These are phyloP conservation scores for Capillidium heterosporum DNA, from an alignment of 371 early-diverging fungal species.

Conservation along the genomic window DNA sequence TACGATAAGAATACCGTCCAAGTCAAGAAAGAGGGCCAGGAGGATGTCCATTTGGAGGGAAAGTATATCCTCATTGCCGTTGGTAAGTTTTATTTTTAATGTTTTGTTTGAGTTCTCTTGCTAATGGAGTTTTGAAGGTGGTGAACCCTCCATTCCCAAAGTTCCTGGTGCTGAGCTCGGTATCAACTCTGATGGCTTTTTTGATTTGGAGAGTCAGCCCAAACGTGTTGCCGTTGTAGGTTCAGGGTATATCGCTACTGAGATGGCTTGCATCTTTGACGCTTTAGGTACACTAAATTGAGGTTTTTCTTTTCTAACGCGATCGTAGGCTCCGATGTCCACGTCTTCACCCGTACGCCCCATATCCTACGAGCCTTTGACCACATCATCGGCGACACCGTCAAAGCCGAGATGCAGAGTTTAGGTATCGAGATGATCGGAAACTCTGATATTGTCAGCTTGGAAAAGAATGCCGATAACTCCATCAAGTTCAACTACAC, in stretches of 20 bases:
- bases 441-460: conserved; percentile 29
- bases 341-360: conserved; percentile 66
- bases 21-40: conserved; percentile 32
- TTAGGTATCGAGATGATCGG: conserved; percentile 56
- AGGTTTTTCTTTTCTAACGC: too few species aligned
- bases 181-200: conserved; percentile 91
- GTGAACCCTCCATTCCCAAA: conserved; percentile 47
- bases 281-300: conserved; percentile 24
- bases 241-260: conserved; percentile 80
- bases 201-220: conserved; percentile 78
- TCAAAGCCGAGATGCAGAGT: conserved; percentile 57
- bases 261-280: conserved; percentile 89
- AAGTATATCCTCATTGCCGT: conserved; percentile 81
- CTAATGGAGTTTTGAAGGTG: conserved; percentile 19
- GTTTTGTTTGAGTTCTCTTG: background rate
- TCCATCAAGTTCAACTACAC: conserved; percentile 17
- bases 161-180: conserved; percentile 75
- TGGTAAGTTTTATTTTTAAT: conserved; percentile 18
- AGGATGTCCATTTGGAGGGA: conserved; percentile 35
- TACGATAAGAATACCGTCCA: conserved; percentile 49
- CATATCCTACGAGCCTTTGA: conserved; percentile 88
- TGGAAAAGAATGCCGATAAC: conserved; percentile 14
- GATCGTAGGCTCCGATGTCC: conserved; percentile 55
- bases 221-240: conserved; percentile 79
- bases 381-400: conserved; percentile 56